Evolutionary conservation across 2,329 filamentous ascomycete genomes (phyloP).

Genomic region (Colletotrichum sp.): DNA sequence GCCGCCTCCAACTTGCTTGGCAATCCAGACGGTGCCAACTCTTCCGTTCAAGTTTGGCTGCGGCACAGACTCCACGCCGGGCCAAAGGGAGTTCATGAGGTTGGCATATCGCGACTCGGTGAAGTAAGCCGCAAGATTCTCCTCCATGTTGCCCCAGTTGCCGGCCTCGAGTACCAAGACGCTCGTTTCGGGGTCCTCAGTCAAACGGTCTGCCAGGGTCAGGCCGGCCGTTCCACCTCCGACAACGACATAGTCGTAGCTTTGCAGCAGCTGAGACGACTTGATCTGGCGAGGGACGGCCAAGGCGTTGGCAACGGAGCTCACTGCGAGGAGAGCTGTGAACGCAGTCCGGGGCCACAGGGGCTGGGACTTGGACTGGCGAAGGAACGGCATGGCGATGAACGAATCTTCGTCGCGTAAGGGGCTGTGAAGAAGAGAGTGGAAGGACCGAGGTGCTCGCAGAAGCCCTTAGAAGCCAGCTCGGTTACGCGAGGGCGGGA

Average conservation of each 20-base stretch:
- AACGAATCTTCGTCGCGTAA: neutral
- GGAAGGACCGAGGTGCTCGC: neutral
- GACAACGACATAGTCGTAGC: conserved; percentile 34
- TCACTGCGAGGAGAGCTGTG: neutral
- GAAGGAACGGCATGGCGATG: conserved; percentile 4
- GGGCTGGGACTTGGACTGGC: conserved; percentile 7
- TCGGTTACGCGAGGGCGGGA: neutral
- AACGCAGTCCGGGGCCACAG: neutral
- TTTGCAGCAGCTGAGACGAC: neutral
- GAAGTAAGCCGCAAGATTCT: neutral
- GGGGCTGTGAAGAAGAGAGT: neutral
- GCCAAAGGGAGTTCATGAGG: neutral
- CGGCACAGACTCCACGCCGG: neutral
- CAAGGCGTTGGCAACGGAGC: neutral
- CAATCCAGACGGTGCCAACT: neutral
- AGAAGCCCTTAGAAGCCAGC: neutral
- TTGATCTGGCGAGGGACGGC: conserved; percentile 4
- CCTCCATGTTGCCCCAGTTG: conserved; percentile 13
- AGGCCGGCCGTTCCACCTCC: conserved; percentile 37
- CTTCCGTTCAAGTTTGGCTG: conserved; percentile 6
- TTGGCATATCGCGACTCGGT: neutral
- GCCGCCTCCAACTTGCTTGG: conserved; percentile 18
- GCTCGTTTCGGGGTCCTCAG: conserved; percentile 6
- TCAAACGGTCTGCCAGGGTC: conserved; percentile 36
- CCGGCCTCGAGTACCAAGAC: conserved; percentile 11